Evolutionary conservation across 1,284 basidiomycete species (phyloP).

Genomic region (Cutaneotrichosporon dermatis): DNA sequence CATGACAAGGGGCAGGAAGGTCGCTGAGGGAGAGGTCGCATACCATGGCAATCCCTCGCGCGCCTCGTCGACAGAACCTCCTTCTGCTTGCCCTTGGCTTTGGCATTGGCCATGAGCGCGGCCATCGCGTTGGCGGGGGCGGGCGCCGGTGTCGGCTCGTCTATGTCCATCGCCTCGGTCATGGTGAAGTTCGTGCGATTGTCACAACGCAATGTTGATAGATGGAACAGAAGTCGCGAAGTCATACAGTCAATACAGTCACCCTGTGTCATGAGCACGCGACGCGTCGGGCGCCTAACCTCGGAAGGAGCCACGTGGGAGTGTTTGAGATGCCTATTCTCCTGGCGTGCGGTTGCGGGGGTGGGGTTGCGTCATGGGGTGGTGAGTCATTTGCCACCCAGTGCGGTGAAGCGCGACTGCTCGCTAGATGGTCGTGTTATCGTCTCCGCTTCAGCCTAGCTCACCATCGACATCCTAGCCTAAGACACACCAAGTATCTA

Average conservation of each 20-base stretch:
- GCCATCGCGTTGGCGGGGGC: conserved; percentile 40
- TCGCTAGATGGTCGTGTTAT: neutral
- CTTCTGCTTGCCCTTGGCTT: conserved; percentile 44
- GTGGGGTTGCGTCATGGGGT: too few relatives aligned
- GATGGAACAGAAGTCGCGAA: neutral
- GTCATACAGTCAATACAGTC: neutral
- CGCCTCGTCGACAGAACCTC: conserved; percentile 28
- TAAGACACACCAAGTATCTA: too few relatives aligned
- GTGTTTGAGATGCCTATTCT: too few relatives aligned
- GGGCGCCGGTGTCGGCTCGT: conserved; percentile 17
- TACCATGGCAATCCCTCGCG: conserved; percentile 48
- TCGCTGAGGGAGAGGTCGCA: conserved; percentile 12
- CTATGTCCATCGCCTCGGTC: conserved; percentile 30
- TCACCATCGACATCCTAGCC: neutral
- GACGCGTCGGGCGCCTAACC: conserved; percentile 7
- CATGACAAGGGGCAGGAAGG: neutral
- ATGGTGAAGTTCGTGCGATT: conserved; percentile 5
- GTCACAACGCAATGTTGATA: neutral
- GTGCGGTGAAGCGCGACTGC: neutral
- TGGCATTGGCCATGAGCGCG: conserved; percentile 38
- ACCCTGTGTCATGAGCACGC: neutral
- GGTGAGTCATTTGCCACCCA: conserved; percentile 2
- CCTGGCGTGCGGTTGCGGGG: too few relatives aligned
- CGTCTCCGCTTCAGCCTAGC: neutral
- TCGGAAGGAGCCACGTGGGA: too few relatives aligned